Evolutionary conservation across 306 rosid genomes (phyloP).

Genomic region (Myrica gale): DNA sequence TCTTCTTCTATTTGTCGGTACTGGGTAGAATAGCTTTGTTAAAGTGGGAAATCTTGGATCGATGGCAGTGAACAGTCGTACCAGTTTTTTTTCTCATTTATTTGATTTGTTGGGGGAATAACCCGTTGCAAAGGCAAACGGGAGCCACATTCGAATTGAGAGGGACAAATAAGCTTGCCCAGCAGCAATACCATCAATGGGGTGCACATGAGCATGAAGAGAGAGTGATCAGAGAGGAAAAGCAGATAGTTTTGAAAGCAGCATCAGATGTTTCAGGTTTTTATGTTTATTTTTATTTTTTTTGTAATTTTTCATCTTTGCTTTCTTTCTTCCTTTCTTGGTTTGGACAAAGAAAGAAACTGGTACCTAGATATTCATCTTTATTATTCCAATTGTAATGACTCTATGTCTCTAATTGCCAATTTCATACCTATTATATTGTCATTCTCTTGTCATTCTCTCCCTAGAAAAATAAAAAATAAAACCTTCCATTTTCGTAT

Average conservation of each 20-base stretch:
- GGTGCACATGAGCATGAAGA: neutral
- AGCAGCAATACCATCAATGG: neutral
- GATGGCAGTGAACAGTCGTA: constrained; percentile 14
- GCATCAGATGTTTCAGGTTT: neutral
- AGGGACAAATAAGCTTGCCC: constrained; percentile 15
- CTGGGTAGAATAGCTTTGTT: constrained; percentile 3
- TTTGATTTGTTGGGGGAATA: constrained; percentile 43
- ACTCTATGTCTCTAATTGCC: neutral
- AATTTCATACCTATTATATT: neutral
- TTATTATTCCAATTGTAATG: constrained; percentile 1
- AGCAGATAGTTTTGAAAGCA: neutral
- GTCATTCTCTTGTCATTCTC: too few relatives aligned
- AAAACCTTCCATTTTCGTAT: too few relatives aligned
- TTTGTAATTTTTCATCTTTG: neutral
- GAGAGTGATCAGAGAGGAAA: neutral
- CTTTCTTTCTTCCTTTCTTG: neutral
- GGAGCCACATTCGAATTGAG: constrained; percentile 26
- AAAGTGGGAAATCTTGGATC: neutral
- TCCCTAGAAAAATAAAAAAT: too few relatives aligned
- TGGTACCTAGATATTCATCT: neutral
- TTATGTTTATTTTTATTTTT: neutral
- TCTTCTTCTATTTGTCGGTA: constrained; percentile 6
- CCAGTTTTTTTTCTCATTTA: constrained; percentile 25
- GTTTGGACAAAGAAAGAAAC: neutral
- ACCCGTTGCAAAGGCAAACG: constrained; percentile 29